phyloP scores from a whole-genome alignment of 1,284 basidiomycete genomes.

The Apiotrichum akiyoshidainum region DNA sequence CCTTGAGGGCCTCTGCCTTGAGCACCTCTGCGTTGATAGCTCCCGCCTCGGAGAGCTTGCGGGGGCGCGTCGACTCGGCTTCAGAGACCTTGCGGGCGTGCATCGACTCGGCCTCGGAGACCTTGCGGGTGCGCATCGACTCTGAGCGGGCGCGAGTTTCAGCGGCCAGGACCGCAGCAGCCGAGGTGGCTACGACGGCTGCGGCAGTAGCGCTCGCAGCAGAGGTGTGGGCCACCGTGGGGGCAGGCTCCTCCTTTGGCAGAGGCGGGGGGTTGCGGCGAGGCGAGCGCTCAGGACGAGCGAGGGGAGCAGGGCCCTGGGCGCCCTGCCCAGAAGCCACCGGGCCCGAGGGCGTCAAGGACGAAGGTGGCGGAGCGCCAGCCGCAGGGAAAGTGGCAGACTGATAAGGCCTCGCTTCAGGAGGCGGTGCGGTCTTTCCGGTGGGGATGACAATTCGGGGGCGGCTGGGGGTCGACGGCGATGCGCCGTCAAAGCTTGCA shows the following conservation, averaged over 20 bases:
- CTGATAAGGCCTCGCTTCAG: not conserved
- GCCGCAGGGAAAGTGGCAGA: not conserved
- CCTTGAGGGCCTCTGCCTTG: not conserved
- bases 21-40: not conserved
- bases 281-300: constrained; percentile 2
- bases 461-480: not conserved
- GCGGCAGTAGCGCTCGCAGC: not conserved
- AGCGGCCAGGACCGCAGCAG: constrained; percentile 1
- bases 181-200: not conserved
- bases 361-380: constrained; percentile 1
- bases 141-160: constrained; percentile 1
- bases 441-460: constrained; percentile 3
- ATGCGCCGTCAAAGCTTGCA: not conserved
- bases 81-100: no score
- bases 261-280: not conserved
- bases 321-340: not conserved
- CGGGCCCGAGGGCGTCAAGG: not conserved
- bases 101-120: not conserved
- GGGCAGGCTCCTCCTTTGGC: no score
- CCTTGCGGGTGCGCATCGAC: not conserved
- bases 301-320: constrained; percentile 1
- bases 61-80: constrained; percentile 1
- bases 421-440: not conserved
- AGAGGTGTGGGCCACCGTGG: not conserved
- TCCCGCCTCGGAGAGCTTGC: not conserved